phyloP scores from a whole-genome alignment of 2,329 filamentous ascomycete species.

The Mycosphaerelloides madeirae region DNA sequence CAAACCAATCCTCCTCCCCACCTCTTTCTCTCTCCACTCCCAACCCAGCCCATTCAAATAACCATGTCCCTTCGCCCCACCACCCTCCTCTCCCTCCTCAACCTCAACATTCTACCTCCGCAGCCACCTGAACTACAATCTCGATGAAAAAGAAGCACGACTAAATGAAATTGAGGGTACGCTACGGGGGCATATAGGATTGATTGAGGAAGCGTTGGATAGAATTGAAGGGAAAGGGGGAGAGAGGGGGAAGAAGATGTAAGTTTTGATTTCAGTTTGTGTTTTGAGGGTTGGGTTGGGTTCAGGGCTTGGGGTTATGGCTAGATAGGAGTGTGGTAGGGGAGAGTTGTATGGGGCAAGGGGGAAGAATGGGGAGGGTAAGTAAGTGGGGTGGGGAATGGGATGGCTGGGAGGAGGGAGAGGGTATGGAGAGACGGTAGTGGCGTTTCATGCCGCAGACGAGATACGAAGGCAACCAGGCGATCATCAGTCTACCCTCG shows the following conservation, averaged over 20 bases:
- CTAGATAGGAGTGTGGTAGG: constrained; percentile 10
- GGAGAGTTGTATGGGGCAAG: constrained; percentile 18
- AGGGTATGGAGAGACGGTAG: too few relatives aligned
- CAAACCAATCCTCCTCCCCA: too few relatives aligned
- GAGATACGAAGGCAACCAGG: too few relatives aligned
- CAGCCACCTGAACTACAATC: constrained; percentile 34
- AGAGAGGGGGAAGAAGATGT: constrained; percentile 36
- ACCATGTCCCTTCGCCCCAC: too few relatives aligned
- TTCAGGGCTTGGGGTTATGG: not conserved
- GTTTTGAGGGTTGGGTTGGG: not conserved
- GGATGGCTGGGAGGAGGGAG: too few relatives aligned
- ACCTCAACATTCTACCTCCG: constrained; percentile 17
- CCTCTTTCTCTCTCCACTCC: too few relatives aligned
- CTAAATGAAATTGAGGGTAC: constrained; percentile 48
- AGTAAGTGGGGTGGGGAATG: too few relatives aligned
- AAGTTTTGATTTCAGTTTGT: constrained; percentile 12
- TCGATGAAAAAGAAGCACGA: constrained; percentile 46
- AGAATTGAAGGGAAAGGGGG: constrained; percentile 40
- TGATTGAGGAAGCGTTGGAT: constrained; percentile 45
- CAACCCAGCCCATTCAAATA: too few relatives aligned
- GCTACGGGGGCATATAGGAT: constrained; percentile 43
- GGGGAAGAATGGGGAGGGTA: constrained; percentile 13
- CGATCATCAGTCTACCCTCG: too few relatives aligned
- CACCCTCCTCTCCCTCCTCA: constrained; percentile 7
- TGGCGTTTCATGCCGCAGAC: too few relatives aligned